phyloP scores from a whole-genome alignment of 345 rosid genomes.

The Chamaenerion angustifolium region DNA sequence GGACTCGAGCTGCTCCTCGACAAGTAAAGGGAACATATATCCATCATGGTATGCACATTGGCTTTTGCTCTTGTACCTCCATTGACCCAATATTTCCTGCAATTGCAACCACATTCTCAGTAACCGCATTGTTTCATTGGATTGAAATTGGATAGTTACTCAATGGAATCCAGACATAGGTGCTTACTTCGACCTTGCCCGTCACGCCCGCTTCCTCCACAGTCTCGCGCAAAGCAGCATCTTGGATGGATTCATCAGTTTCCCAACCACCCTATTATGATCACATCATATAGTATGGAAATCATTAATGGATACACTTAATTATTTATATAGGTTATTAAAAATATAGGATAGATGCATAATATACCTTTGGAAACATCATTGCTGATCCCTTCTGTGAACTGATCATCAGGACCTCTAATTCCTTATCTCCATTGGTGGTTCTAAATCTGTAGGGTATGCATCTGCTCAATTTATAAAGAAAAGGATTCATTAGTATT shows the following conservation, averaged over 20 bases:
- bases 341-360: not conserved
- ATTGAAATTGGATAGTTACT: no score
- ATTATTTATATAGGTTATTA: not conserved
- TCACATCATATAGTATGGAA: not conserved
- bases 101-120: slow-evolving; percentile 3
- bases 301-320: not conserved
- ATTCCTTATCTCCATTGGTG: slow-evolving; percentile 7
- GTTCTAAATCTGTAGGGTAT: slow-evolving; percentile 40
- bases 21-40: slow-evolving; percentile 46
- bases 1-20: slow-evolving; percentile 24
- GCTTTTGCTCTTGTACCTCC: slow-evolving; percentile 46
- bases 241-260: slow-evolving; percentile 29
- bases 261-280: slow-evolving; percentile 65
- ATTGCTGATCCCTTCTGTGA: slow-evolving; percentile 43
- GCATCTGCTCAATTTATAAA: slow-evolving; percentile 24
- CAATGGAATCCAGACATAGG: no score
- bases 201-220: slow-evolving; percentile 49
- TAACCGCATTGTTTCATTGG: no score
- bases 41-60: slow-evolving; percentile 37
- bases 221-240: slow-evolving; percentile 48
- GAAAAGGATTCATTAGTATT: no score
- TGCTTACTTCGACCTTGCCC: slow-evolving; percentile 35
- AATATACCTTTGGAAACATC: slow-evolving; percentile 49
- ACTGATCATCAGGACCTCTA: slow-evolving; percentile 45
- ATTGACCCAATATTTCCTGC: slow-evolving; percentile 36